Base-by-base conservation (phyloP, 257 asterid species). In the Solanum bukasovii region DNA sequence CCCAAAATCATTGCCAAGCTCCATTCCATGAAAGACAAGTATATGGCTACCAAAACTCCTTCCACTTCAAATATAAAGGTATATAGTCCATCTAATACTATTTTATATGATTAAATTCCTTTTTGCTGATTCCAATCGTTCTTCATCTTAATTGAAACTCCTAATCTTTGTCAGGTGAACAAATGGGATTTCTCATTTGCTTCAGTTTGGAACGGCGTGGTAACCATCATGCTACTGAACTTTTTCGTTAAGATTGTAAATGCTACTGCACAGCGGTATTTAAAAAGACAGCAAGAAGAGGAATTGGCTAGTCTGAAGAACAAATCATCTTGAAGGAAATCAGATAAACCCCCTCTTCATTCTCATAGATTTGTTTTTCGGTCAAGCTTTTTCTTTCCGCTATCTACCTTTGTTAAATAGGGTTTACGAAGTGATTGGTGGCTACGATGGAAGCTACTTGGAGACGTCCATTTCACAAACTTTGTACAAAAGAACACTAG, bases 21-120 rank as follows among this genome's bases (percentile, higher is more conserved):
- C 88, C 96, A 96, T 71, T 86, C 98, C 85, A 90, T 96, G 93
- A 96, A 93, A 91, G 95, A 93, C 92, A 97, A 96, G 91, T 96
- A 96, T 91, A 87, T 96, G 88, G 93, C 92, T 16, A 70, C 94
- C 68, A 97, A 96, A 88, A 90, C 93, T 84, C 92, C 91, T 4
- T 90, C 79, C 59, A 87, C 93, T 63, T 86, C 96, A 88, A 91
- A 93, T 82, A 87, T 86, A 84, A 89, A 96, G 99, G 99, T 97
- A 83, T 97, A 83, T 38, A 38, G 52, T 44, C 2, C 38, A 79
- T 27, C 67, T 44, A 42, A 25, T 42, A 25, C 67, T 44, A 7
- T 27, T 27, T 5, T 79, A 44, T 12, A 1, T 79, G 85, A 1
- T 44, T 44, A 79, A 13, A 13, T 75, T n/a, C 52, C 13, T 13